Evolutionary conservation across 208 protist species (phyloP), one percentile per base, ranked within the genome.

Genomic region (Herpetomonas tarakana): DNA sequence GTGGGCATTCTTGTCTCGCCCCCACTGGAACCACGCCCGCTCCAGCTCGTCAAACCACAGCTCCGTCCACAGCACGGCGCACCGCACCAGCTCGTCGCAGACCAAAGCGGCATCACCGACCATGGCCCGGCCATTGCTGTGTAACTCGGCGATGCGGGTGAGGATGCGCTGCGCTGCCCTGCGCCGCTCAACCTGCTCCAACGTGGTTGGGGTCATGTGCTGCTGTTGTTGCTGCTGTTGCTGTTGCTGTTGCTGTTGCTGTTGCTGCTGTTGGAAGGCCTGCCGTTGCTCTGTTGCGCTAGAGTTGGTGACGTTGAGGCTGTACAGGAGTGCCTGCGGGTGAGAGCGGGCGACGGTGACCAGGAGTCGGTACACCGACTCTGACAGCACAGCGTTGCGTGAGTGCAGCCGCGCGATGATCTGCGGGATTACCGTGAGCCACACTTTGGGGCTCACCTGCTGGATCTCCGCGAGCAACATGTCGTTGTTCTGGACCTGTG

Each of bases 391-490:
- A 0, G 67, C n/a, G 22, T 96, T 67, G 27, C 74, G 84, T 19
- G 94, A 96, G 70, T 99, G 92, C 51, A 99, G 95, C 27, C 98
- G 91, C 22, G 98, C 98, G 65, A 99, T 99, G 27, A 99, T 95
- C 82, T 99, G 98, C n/a, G 98, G 99, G 39, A 99, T 97, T n/a
- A 99, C 98, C 66, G 98, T 95, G 3, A 99, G 87, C 99, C 99
- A 99, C 31, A 98, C 99, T 31, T 98, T 97, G 27, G 99, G 89
- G 25, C 72, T 86, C 1, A 99, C 89, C 7, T 86, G 83, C 38
- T 86, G 66, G 64, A 99, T 94, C 51, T 92, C 92, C 16, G 90
- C 62, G 35, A 84, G 70, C 24, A 99, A 51, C 6, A 76, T 80
- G 6, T 58, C 49, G 66, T 74, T 93, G 46, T 38, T 65, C 57